These are phyloP conservation scores for Starmerella floricola DNA, from an alignment of 805 yeast genomes.

Conservation along the genomic window DNA sequence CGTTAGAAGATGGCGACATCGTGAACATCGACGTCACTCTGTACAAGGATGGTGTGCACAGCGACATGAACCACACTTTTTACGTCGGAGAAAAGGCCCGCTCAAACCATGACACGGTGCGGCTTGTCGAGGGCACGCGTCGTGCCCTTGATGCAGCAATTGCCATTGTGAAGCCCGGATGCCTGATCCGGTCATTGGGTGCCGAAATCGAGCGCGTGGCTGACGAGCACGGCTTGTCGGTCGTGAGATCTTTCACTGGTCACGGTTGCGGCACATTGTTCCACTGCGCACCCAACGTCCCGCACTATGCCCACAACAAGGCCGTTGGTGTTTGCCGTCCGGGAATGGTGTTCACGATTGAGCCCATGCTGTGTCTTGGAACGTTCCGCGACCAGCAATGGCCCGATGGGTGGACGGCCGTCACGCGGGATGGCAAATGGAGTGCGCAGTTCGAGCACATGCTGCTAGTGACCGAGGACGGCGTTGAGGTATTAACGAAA, in stretches of 20 bases:
- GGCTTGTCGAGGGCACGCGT: conserved; percentile 83
- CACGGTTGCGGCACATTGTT: conserved; percentile 81
- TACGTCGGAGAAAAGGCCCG: conserved; percentile 86
- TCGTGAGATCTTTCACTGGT: conserved; percentile 83
- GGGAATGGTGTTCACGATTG: conserved; percentile 93
- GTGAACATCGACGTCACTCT: conserved; percentile 81
- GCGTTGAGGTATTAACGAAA: conserved; percentile 80
- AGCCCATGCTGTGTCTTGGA: conserved; percentile 92
- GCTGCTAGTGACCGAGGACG: conserved; percentile 80
- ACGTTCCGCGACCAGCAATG: conserved; percentile 67
- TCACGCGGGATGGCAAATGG: conserved; percentile 76
- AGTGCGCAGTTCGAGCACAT: conserved; percentile 94
- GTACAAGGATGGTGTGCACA: conserved; percentile 78
- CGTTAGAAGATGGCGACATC: conserved; percentile 85
- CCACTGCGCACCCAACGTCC: conserved; percentile 86
- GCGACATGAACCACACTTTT: conserved; percentile 92
- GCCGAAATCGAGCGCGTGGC: conserved; percentile 82
- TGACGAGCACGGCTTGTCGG: conserved; percentile 60
- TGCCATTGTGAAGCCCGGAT: conserved; percentile 77
- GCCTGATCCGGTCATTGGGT: conserved; percentile 76
- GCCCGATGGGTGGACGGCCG: conserved; percentile 98
- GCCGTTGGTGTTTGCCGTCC: conserved; percentile 89
- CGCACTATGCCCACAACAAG: conserved; percentile 89
- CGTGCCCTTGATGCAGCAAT: conserved; percentile 80
- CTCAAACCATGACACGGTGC: conserved; percentile 66